Conservation (phyloP, 2,329 filamentous ascomycete species). For the Alternaria longipes region DNA sequence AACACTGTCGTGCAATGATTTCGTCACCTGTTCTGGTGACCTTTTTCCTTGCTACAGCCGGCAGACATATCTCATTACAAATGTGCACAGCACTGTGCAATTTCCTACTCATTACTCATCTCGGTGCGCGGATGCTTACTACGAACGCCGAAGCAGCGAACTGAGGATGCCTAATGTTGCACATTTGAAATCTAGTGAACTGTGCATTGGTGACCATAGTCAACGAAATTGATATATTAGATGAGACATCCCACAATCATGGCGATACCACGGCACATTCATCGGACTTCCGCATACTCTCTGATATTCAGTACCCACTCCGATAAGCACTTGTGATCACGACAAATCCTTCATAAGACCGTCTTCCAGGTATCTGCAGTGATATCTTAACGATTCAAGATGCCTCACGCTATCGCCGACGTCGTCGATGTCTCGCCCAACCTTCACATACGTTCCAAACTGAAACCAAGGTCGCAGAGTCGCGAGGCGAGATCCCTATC, state of each 20-base stretch:
- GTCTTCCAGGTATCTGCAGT: neutral
- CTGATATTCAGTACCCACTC: neutral
- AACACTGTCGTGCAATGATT: neutral
- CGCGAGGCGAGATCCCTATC: conserved; percentile 19
- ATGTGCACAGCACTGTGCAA: conserved; percentile 16
- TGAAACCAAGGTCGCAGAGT: conserved; percentile 15
- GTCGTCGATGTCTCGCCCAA: neutral
- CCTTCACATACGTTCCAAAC: neutral
- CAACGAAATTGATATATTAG: neutral
- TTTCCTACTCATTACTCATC: conserved; percentile 25
- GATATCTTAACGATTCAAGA: neutral
- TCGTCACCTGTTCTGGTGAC: neutral
- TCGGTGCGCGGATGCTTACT: conserved; percentile 6
- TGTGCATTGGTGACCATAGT: neutral
- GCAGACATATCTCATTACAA: neutral
- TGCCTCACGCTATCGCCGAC: neutral
- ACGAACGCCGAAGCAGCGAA: conserved; percentile 1
- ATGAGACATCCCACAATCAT: neutral
- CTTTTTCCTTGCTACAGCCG: neutral
- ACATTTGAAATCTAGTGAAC: conserved; percentile 1
- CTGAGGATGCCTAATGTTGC: neutral
- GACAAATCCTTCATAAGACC: neutral
- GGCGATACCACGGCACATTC: neutral
- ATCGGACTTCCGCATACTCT: neutral
- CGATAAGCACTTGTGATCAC: neutral